These are phyloP conservation scores for Carpinus viminea DNA, from an alignment of 306 rosid species.

Conservation along the genomic window DNA sequence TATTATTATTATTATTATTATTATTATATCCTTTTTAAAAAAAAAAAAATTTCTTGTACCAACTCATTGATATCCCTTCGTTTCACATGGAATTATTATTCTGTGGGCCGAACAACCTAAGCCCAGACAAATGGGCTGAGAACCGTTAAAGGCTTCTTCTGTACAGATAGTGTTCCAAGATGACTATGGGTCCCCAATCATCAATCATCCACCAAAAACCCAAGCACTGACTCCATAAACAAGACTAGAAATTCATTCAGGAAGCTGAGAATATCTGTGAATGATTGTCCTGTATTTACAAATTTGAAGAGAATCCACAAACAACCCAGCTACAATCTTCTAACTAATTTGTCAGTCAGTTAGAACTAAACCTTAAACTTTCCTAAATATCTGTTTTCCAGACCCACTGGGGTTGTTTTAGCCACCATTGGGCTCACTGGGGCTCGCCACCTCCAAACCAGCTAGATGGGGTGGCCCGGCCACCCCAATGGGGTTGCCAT, in stretches of 20 bases:
- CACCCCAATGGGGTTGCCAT: too few relatives aligned
- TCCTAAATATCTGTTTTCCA: slow-evolving; percentile 76
- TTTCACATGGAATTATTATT: not conserved
- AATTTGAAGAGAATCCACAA: slow-evolving; percentile 46
- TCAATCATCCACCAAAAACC: slow-evolving; percentile 40
- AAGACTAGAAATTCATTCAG: not conserved
- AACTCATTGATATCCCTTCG: not conserved
- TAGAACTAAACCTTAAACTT: slow-evolving; percentile 43
- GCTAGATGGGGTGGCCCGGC: too few relatives aligned
- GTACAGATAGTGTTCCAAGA: too few relatives aligned
- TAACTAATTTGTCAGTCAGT: slow-evolving; percentile 50
- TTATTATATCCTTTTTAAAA: too few relatives aligned
- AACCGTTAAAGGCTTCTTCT: too few relatives aligned
- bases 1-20: too few relatives aligned
- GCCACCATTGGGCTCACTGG: too few relatives aligned
- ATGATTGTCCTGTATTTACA: slow-evolving; percentile 55
- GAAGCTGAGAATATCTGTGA: slow-evolving; percentile 32
- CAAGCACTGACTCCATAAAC: slow-evolving; percentile 22
- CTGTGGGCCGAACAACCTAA: not conserved
- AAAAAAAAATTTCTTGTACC: too few relatives aligned
- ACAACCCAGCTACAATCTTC: slow-evolving; percentile 50
- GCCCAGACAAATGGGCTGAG: not conserved
- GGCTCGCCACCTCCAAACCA: too few relatives aligned
- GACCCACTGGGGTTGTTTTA: not conserved
- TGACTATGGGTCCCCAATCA: not conserved